phyloP scores from a whole-genome alignment of 176 grass and related monocot species.

The Rhynchospora pubera region DNA sequence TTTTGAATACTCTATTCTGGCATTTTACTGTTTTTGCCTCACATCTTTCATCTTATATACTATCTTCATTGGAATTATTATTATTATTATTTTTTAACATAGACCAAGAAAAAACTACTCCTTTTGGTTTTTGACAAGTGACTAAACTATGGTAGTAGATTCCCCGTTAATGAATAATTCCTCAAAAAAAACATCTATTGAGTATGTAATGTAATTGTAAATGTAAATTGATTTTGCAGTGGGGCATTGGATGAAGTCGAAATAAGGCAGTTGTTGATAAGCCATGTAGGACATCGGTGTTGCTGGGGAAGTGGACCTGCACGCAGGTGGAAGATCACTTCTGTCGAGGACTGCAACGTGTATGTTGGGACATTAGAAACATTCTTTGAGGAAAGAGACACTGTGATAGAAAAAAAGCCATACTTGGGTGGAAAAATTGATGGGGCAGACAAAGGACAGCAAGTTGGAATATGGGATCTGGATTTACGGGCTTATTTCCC shows the following conservation, averaged over 20 bases:
- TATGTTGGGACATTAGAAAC: constrained; percentile 92
- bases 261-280: constrained; percentile 68
- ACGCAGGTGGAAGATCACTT: constrained; percentile 67
- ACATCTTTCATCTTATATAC: background rate
- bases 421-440: constrained; percentile 60
- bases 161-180: background rate
- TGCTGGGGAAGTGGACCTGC: constrained; percentile 90
- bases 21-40: background rate
- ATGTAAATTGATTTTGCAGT: constrained; percentile 26
- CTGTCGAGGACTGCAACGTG: constrained; percentile 70
- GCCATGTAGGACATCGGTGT: constrained; percentile 75
- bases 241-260: constrained; percentile 81
- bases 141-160: background rate
- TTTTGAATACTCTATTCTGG: background rate
- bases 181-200: background rate
- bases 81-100: background rate
- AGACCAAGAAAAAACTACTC: background rate
- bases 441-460: constrained; percentile 46
- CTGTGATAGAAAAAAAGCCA: constrained; percentile 36
- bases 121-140: background rate
- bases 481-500: constrained; percentile 85
- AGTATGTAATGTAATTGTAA: background rate
- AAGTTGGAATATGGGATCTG: constrained; percentile 70
- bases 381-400: constrained; percentile 81
- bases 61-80: background rate